Evolutionary conservation across 2,329 filamentous ascomycete genomes (phyloP).

Genomic region (Helotiales sp.): DNA sequence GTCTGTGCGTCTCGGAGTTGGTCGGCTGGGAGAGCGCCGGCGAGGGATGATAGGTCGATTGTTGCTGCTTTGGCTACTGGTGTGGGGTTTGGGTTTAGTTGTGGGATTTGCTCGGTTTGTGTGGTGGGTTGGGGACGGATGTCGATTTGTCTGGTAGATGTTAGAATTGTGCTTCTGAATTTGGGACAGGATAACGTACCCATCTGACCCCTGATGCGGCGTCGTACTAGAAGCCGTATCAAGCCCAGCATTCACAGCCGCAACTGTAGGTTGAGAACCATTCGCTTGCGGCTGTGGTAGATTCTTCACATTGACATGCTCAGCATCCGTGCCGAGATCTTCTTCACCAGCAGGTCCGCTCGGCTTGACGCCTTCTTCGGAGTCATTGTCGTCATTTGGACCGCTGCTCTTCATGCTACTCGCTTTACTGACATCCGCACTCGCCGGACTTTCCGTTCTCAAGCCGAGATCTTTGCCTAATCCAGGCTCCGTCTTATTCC

Average conservation of each 20-base stretch:
- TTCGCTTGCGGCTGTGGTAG: conserved; percentile 33
- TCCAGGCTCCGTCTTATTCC: conserved; percentile 51
- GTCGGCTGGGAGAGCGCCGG: conserved; percentile 49
- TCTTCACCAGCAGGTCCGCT: conserved; percentile 39
- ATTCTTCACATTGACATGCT: conserved; percentile 28
- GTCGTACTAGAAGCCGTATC: conserved; percentile 41
- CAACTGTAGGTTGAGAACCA: conserved; percentile 32
- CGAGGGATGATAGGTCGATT: no score
- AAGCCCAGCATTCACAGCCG: conserved; percentile 33
- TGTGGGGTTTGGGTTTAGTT: neutral
- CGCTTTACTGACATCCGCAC: conserved; percentile 71
- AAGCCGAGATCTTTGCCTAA: conserved; percentile 71
- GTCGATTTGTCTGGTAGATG: neutral
- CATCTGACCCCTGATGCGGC: conserved; percentile 28
- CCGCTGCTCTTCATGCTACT: conserved; percentile 64
- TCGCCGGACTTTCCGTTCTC: conserved; percentile 66
- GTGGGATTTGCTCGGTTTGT: no score
- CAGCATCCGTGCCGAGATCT: conserved; percentile 20
- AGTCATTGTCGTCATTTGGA: conserved; percentile 26
- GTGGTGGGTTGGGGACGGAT: neutral
- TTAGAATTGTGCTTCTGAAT: neutral
- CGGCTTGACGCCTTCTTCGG: conserved; percentile 35
- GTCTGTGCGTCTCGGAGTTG: conserved; percentile 38
- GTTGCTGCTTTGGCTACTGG: conserved; percentile 26
- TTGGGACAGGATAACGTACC: conserved; percentile 23